Percentiles rank a stretch among this genome's conserved stretches.
Conservation (phyloP, 78 protist species). For the Cavenderia fasciculata region DNA sequence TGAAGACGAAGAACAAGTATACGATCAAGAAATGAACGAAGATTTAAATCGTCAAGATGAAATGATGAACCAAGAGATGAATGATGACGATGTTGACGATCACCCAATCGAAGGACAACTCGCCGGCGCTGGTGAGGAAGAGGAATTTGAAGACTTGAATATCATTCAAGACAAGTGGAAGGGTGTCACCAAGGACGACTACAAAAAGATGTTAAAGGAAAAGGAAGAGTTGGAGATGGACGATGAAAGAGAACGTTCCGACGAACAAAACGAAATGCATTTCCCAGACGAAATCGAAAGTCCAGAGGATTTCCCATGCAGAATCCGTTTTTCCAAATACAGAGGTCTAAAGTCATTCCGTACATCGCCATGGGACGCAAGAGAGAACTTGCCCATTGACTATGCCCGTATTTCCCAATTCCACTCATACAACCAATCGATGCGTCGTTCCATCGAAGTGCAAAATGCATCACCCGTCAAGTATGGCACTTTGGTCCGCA, state of each 20-base stretch:
- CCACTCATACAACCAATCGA: slow-evolving; percentile 80
- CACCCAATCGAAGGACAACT: not conserved
- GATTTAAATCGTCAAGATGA: not conserved
- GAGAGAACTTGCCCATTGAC: slow-evolving; percentile 96
- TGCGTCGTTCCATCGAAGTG: slow-evolving; percentile 14
- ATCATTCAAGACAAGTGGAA: slow-evolving; percentile 44
- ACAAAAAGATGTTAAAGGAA: slow-evolving; percentile 20
- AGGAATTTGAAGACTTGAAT: slow-evolving; percentile 12
- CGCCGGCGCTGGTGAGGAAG: slow-evolving; percentile 17
- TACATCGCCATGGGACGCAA: slow-evolving; percentile 96
- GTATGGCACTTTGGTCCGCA: slow-evolving; percentile 74
- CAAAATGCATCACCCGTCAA: slow-evolving; percentile 38
- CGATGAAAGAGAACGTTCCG: slow-evolving; percentile 18
- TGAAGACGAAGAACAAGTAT: not conserved
- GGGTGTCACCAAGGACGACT: slow-evolving; percentile 1
- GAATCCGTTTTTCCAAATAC: slow-evolving; percentile 88
- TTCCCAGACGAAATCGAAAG: slow-evolving; percentile 97
- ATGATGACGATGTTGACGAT: not conserved
- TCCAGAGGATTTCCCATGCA: slow-evolving; percentile 88
- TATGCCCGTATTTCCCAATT: slow-evolving; percentile 96
- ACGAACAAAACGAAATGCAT: slow-evolving; percentile 13
- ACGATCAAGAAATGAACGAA: slow-evolving; percentile 1
- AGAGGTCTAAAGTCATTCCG: slow-evolving; percentile 92
- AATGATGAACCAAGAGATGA: slow-evolving; percentile 33
- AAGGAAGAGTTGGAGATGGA: not conserved